Conservation (phyloP, 495 filamentous ascomycete species). For the Xylaria palmicola region DNA sequence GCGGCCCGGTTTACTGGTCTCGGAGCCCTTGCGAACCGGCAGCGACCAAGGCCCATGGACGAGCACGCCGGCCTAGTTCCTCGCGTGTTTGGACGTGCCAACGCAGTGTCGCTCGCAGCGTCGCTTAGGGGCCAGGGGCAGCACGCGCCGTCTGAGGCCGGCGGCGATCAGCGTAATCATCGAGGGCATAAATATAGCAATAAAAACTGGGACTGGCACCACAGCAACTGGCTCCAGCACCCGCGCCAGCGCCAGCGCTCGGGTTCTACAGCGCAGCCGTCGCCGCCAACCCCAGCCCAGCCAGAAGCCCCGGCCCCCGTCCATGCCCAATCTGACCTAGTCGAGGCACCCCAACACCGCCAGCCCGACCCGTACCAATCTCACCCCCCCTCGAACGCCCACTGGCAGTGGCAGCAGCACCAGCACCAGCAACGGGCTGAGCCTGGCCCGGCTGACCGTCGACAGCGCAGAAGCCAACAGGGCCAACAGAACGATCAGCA, state of each 20-base stretch:
- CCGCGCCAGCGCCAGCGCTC: no score
- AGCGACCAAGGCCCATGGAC: no score
- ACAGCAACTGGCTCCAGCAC: no score
- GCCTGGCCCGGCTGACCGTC: no score
- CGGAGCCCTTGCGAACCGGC: no score
- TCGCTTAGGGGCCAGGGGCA: no score
- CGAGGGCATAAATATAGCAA: neutral
- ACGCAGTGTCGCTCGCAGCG: no score
- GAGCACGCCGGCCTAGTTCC: neutral
- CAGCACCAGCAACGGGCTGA: no score
- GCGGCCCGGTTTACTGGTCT: no score
- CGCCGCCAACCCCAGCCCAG: conserved; percentile 4
- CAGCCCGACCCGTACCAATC: conserved; percentile 13
- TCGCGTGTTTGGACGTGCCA: neutral
- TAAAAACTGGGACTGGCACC: conserved; percentile 5
- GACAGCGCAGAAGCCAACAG: neutral
- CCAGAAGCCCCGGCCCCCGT: no score
- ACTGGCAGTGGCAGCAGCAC: neutral
- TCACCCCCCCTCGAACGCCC: neutral
- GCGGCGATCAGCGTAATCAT: conserved; percentile 2
- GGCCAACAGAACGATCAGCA: neutral
- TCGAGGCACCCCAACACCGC: neutral
- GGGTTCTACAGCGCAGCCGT: neutral
- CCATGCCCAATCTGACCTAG: conserved; percentile 15
- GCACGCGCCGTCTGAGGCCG: no score